Base-by-base conservation (phyloP, 2,329 filamentous ascomycete genomes). In the Monosporascus ibericus region DNA sequence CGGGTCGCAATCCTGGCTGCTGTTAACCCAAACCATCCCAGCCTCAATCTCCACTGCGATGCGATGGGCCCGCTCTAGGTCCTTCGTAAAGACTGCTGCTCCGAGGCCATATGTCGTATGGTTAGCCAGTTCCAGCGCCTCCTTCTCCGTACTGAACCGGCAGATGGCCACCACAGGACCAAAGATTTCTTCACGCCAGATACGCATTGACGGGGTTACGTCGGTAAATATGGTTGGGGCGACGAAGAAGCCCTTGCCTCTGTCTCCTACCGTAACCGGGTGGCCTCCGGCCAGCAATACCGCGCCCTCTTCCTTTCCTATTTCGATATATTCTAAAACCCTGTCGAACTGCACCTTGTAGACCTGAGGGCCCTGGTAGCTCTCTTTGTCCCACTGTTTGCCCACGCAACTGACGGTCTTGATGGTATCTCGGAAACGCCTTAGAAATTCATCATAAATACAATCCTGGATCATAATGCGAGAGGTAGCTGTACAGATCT, bases 291-390 rank as follows among this genome's bases (percentile, higher is more conserved):
- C 69, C 20, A 79, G 72, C 1, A 91, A 74, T 5, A 75, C 86
- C 0, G 86, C 85, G n/a, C 87, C 87, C 63, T 88, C 85, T 3
- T 76, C 75, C 63, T 87, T 87, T n/a, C 86, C 88, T 6, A 76
- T 65, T 51, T 89, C 80, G 46, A 92, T 83, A 65, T 86, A 92
- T 1, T 76, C 77, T 24, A 91, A 73, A 2, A 92, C 79, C 38
- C 82, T 76, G 49, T 90, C 85, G 61, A 86, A 88, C 65, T 91
- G 87, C 8, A 75, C 69, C 65, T 85, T 85, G 5, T 85, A 86
- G 46, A 90, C 81, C 63, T 90, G 87, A 0, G 88, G 88, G 0
- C 88, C 88, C 64, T 90, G 87, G 72, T 85, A 88, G 0, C 86
- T 89, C 36, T 74, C 75, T 58, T 86, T 80, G 5, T 78, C 76